phyloP scores from a whole-genome alignment of 1,284 basidiomycete genomes.

The Hymenochaete sp. region DNA sequence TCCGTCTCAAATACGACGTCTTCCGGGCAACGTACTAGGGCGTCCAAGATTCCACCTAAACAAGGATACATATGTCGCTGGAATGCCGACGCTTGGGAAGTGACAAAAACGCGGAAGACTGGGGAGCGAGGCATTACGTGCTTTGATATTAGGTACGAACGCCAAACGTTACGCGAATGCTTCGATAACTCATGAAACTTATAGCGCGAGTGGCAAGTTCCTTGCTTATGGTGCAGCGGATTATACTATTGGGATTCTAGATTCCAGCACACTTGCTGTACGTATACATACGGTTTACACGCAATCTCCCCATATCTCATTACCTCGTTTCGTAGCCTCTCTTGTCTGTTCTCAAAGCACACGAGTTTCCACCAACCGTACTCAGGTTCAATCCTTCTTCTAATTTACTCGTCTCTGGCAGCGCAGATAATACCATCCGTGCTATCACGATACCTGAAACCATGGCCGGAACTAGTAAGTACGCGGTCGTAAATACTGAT shows the following conservation, averaged over 20 bases:
- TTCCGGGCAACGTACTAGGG: slow-evolving; percentile 40
- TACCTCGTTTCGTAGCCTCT: slow-evolving; percentile 54
- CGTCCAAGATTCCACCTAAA: slow-evolving; percentile 41
- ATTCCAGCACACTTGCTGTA: slow-evolving; percentile 73
- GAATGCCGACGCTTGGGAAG: slow-evolving; percentile 50
- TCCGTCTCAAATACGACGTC: slow-evolving; percentile 68
- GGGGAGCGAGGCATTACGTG: slow-evolving; percentile 76
- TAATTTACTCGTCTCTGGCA: slow-evolving; percentile 81
- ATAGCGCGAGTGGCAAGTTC: slow-evolving; percentile 70
- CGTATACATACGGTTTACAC: slow-evolving; percentile 23
- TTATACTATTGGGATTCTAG: slow-evolving; percentile 77
- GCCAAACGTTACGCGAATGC: slow-evolving; percentile 1
- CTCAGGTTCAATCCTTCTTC: slow-evolving; percentile 82
- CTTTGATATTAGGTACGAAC: slow-evolving; percentile 72
- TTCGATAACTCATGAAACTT: neutral
- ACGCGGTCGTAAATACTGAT: neutral
- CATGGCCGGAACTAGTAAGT: slow-evolving; percentile 46
- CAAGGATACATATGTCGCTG: slow-evolving; percentile 59
- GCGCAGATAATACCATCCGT: slow-evolving; percentile 85
- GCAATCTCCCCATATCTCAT: slow-evolving; percentile 3
- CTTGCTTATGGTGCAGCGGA: slow-evolving; percentile 88
- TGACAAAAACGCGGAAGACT: slow-evolving; percentile 50
- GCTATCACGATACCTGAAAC: slow-evolving; percentile 66
- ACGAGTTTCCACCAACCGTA: slow-evolving; percentile 91
- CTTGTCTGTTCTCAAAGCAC: slow-evolving; percentile 83